Base-by-base conservation (phyloP, 164 flowering plant genomes). In the Cinnamomum chago region DNA sequence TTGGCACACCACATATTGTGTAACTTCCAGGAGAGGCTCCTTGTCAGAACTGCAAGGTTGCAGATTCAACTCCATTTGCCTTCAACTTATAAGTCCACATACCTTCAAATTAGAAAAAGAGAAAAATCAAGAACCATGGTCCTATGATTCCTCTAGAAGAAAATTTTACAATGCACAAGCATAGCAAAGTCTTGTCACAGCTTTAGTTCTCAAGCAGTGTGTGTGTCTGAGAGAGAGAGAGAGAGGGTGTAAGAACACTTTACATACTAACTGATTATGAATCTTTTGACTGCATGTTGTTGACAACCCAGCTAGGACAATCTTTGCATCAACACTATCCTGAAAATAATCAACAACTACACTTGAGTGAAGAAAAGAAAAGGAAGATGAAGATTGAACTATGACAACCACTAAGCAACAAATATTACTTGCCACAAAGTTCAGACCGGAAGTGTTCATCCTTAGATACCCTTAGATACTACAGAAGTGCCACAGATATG, bases 281-380 rank as follows among this genome's bases (percentile, higher is more conserved):
- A 93, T 90, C 81, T 95, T 95, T 79, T 95, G 98, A 84, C 98
- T 95, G 72, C 99, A 95, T 52, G 99, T 95, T 77, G 99, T 93
- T 81, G 99, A 92, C 58, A 88, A 79, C 50, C 94, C 97, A 85
- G 98, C 99, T 40, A 95, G 87, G 66, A 95, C 70, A 80, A 93
- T 77, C 80, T 83, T 89, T 22, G 89, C 91, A 76, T 93, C 95
- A 79, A 95, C 79, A 18, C 76, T 81, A 81, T 87, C 97, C 98
- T 95, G 94, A 60, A 71, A 33, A 77, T 14, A 55, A 66, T 22
- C 68, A 76, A 77, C 58, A 83, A 73, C 40, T 10, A 68, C 75
- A 62, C 58, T 55, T 76, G 20, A 79, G 33, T 67, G n/a, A 71
- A 69, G 65, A 70, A 67, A 22, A 72, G 58, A 74, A 65, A 28